Evolutionary conservation across 2,329 filamentous ascomycete genomes (phyloP).

Genomic region (Xylaria multiplex): DNA sequence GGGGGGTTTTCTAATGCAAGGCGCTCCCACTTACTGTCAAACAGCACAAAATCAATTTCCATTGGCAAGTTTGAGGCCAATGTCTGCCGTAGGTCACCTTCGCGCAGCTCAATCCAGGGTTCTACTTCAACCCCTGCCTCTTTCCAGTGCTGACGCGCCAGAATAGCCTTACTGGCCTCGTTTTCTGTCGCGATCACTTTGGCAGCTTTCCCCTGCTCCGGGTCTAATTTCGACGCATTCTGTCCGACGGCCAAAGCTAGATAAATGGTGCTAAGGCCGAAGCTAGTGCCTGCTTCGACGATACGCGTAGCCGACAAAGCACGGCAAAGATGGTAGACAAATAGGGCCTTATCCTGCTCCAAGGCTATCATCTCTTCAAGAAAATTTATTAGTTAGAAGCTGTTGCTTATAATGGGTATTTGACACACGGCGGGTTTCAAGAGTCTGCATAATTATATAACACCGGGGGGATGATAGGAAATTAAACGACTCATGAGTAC

Average conservation of each 20-base stretch:
- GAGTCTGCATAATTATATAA: too few species aligned
- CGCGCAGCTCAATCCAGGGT: slow-evolving; percentile 64
- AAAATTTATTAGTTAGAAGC: too few species aligned
- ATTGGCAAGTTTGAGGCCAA: slow-evolving; percentile 59
- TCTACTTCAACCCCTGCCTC: slow-evolving; percentile 59
- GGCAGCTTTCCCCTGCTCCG: slow-evolving; percentile 41
- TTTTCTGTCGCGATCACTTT: slow-evolving; percentile 70
- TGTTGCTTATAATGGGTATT: too few species aligned
- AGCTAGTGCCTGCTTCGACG: slow-evolving; percentile 33
- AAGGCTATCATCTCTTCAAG: slow-evolving; percentile 27
- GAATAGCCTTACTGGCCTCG: slow-evolving; percentile 62
- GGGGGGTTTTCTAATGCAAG: background rate
- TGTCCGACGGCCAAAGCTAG: slow-evolving; percentile 52
- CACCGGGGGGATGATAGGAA: background rate
- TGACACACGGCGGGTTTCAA: too few species aligned
- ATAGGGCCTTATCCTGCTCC: slow-evolving; percentile 29
- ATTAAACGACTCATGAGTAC: background rate
- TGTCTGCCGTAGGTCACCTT: slow-evolving; percentile 67
- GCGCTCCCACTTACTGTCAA: slow-evolving; percentile 64
- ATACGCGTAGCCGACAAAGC: slow-evolving; percentile 48
- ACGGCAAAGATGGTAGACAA: slow-evolving; percentile 28
- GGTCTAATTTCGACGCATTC: slow-evolving; percentile 50
- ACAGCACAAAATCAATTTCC: slow-evolving; percentile 65
- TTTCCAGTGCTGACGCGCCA: slow-evolving; percentile 65
- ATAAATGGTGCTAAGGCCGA: slow-evolving; percentile 35